A percentile compares a stretch with the other conserved stretches of the same genome.
These are phyloP conservation scores for Porphyrellus cyaneotinctus DNA, from an alignment of 768 basidiomycete genomes.

Conservation along the genomic window DNA sequence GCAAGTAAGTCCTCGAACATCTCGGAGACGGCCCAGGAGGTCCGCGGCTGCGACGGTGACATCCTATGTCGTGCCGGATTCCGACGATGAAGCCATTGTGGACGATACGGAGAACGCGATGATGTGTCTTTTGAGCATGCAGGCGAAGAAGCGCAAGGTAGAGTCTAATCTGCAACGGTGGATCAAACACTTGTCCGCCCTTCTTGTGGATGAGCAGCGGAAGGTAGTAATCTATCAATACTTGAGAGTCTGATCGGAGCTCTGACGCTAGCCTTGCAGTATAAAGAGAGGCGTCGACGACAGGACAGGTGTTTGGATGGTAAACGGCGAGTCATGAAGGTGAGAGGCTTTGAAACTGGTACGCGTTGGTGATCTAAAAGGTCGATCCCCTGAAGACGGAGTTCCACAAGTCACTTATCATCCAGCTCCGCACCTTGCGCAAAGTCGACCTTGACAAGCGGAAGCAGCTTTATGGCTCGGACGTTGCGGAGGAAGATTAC, in stretches of 20 bases:
- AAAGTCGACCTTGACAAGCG: constrained; percentile 54
- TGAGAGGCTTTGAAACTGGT: constrained; percentile 25
- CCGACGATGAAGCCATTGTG: constrained; percentile 60
- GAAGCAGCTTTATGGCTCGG: constrained; percentile 38
- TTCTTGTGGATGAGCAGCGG: constrained; percentile 63
- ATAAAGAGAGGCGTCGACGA: constrained; percentile 58
- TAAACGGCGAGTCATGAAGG: constrained; percentile 58
- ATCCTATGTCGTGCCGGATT: constrained; percentile 66
- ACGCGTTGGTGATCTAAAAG: not conserved
- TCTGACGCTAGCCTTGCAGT: constrained; percentile 35
- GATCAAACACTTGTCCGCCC: constrained; percentile 59
- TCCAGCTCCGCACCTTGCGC: constrained; percentile 57
- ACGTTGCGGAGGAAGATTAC: constrained; percentile 35
- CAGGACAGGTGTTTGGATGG: constrained; percentile 44
- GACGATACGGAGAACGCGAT: constrained; percentile 35
- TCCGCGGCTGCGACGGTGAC: constrained; percentile 47
- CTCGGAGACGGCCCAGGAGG: constrained; percentile 58
- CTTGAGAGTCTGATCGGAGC: not conserved
- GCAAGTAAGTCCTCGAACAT: constrained; percentile 15
- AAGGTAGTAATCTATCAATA: constrained; percentile 52
- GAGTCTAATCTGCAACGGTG: constrained; percentile 56
- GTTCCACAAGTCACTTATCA: constrained; percentile 59
- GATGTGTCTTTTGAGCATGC: constrained; percentile 27
- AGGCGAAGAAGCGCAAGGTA: constrained; percentile 35
- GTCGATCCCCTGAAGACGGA: constrained; percentile 45